Conservation (phyloP, 2,329 filamentous ascomycete genomes). For the Microcyclospora pomicola region DNA sequence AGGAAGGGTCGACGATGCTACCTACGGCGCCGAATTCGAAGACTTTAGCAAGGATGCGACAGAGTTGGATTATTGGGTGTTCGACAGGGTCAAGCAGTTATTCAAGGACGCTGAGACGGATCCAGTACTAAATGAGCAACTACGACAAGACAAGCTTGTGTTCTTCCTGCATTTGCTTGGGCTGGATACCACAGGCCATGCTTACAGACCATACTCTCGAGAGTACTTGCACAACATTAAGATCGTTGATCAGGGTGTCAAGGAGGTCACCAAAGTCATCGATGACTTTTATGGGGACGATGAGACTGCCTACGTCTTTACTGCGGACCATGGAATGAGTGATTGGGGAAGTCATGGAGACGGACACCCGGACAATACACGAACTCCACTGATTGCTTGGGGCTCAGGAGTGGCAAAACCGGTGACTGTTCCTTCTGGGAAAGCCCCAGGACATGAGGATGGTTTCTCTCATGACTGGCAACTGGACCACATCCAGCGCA, state of each 20-base stretch:
- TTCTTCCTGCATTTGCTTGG: constrained; percentile 93
- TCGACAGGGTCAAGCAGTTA: constrained; percentile 78
- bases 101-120: constrained; percentile 72
- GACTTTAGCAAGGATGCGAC: constrained; percentile 77
- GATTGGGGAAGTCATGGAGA: constrained; percentile 99
- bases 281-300: constrained; percentile 70
- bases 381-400: constrained; percentile 86
- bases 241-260: constrained; percentile 78
- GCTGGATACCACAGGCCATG: constrained; percentile 79
- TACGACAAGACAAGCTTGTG: constrained; percentile 74
- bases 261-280: constrained; percentile 68
- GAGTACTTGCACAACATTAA: constrained; percentile 94
- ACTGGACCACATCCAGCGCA: constrained; percentile 62
- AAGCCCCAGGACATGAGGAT: constrained; percentile 74
- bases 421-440: constrained; percentile 37
- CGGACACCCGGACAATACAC: constrained; percentile 91
- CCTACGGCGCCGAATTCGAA: constrained; percentile 71
- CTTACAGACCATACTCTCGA: constrained; percentile 77
- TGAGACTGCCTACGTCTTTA: constrained; percentile 90
- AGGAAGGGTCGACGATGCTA: constrained; percentile 74
- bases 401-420: constrained; percentile 80
- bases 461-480: constrained; percentile 79
- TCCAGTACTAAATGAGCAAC: constrained; percentile 53
- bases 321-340: constrained; percentile 97
- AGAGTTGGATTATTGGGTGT: constrained; percentile 83